Percentiles rank a stretch among this genome's conserved stretches.
Evolutionary conservation across 2,329 filamentous ascomycete species (phyloP).

Genomic region (Pseudophaeomoniella oleicola): DNA sequence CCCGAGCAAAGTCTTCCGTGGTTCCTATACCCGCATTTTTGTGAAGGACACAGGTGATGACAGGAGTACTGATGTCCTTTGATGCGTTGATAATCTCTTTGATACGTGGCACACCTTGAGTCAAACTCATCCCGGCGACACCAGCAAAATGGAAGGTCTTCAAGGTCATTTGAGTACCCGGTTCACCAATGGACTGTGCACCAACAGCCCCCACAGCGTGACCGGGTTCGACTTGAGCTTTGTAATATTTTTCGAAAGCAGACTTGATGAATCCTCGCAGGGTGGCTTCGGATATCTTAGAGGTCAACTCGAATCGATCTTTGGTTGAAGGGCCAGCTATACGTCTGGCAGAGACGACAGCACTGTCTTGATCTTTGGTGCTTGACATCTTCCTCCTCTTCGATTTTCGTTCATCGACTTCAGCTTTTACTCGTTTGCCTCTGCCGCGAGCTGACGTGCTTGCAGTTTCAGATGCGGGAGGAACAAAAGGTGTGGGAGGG

Average conservation of each 20-base stretch:
- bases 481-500: conserved; percentile 5
- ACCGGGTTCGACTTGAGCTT: conserved; percentile 81
- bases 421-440: conserved; percentile 3
- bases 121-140: conserved; percentile 99
- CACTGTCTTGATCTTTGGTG: not conserved
- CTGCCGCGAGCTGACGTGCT: conserved; percentile 10
- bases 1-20: conserved; percentile 41
- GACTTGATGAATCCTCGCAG: conserved; percentile 62
- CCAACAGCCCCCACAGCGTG: conserved; percentile 93
- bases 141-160: conserved; percentile 99
- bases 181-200: conserved; percentile 94
- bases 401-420: not conserved
- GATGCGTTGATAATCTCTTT: conserved; percentile 99
- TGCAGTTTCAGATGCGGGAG: conserved; percentile 24
- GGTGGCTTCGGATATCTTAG: conserved; percentile 66
- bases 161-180: conserved; percentile 96
- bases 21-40: conserved; percentile 53
- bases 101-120: conserved; percentile 96
- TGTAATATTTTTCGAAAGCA: conserved; percentile 80
- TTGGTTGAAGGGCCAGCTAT: conserved; percentile 13
- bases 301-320: conserved; percentile 48
- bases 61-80: conserved; percentile 81
- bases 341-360: conserved; percentile 13
- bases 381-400: not conserved
- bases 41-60: conserved; percentile 78